Percentiles rank a stretch among this genome's conserved stretches.
Evolutionary conservation across 2,329 filamentous ascomycete genomes (phyloP).

Genomic region (Curvularia sp.): DNA sequence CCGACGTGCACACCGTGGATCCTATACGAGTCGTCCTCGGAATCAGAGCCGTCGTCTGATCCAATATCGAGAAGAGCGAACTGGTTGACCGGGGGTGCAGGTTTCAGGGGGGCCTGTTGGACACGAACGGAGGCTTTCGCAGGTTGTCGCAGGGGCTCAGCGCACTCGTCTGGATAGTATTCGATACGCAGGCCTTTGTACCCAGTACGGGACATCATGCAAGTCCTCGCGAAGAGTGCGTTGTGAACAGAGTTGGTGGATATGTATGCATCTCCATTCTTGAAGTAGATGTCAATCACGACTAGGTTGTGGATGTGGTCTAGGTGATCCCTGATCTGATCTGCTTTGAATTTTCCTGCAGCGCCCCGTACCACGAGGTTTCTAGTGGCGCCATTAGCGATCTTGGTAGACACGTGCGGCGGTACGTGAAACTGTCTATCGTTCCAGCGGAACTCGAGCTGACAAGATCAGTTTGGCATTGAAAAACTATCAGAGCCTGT

Average conservation of each 20-base stretch:
- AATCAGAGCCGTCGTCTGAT: constrained; percentile 36
- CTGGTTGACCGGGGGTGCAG: constrained; percentile 38
- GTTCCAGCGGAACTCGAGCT: constrained; percentile 74
- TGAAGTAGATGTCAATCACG: constrained; percentile 69
- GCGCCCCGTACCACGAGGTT: constrained; percentile 74
- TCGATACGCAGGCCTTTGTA: constrained; percentile 76
- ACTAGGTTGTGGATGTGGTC: constrained; percentile 83
- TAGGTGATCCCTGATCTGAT: constrained; percentile 72
- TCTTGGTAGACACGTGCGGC: constrained; percentile 68
- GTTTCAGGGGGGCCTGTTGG: constrained; percentile 22
- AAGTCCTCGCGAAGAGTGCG: constrained; percentile 76
- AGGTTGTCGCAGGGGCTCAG: constrained; percentile 59
- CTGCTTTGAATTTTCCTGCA: constrained; percentile 64
- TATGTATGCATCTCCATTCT: constrained; percentile 67
- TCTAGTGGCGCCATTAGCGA: constrained; percentile 71
- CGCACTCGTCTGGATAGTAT: constrained; percentile 76
- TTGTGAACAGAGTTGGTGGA: constrained; percentile 79
- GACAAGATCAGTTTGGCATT: constrained; percentile 8
- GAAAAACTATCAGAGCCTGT: constrained; percentile 1
- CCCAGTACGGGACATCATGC: constrained; percentile 71
- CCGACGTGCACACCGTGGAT: constrained; percentile 30
- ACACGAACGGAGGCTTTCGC: constrained; percentile 18
- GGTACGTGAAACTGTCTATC: constrained; percentile 73
- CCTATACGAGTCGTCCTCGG: constrained; percentile 34
- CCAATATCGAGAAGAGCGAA: constrained; percentile 42